A percentile compares a stretch with the other conserved stretches of the same genome.
Conservation (phyloP, 495 filamentous ascomycete genomes). For the Neurospora sp. region DNA sequence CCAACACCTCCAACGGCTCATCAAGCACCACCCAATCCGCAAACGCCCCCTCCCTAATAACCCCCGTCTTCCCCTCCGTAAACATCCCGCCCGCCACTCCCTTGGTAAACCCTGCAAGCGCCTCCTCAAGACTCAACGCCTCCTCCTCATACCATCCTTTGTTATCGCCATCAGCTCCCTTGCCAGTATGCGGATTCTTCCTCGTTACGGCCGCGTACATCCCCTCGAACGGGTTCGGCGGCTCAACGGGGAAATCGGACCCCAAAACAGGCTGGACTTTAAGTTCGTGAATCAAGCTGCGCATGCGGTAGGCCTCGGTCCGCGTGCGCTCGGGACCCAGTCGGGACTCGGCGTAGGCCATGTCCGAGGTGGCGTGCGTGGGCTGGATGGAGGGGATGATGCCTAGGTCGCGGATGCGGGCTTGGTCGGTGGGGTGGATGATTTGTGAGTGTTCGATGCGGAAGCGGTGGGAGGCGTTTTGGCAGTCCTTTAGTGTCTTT, state of each 20-base stretch:
- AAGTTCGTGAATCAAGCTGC: conserved; percentile 27
- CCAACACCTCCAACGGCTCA: conserved; percentile 22
- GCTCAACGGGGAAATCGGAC: conserved; percentile 58
- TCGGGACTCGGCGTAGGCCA: conserved; percentile 45
- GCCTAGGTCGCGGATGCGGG: conserved; percentile 38
- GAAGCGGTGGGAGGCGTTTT: conserved; percentile 35
- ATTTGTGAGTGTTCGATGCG: conserved; percentile 60
- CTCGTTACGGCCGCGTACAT: conserved; percentile 53
- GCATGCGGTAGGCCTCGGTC: conserved; percentile 49
- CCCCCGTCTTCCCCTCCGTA: conserved; percentile 41
- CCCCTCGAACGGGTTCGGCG: conserved; percentile 47
- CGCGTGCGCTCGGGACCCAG: conserved; percentile 40
- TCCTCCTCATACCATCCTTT: conserved; percentile 46
- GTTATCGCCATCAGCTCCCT: conserved; percentile 30
- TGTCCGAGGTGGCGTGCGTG: conserved; percentile 57
- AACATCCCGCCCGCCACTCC: conserved; percentile 37
- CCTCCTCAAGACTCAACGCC: conserved; percentile 40
- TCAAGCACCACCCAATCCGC: conserved; percentile 58
- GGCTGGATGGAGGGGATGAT: conserved; percentile 60
- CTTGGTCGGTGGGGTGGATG: conserved; percentile 50
- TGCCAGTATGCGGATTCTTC: conserved; percentile 39
- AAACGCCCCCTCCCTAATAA: conserved; percentile 40
- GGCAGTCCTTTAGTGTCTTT: conserved; percentile 22
- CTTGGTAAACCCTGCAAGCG: conserved; percentile 46
- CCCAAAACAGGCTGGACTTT: conserved; percentile 40